phyloP scores from a whole-genome alignment of 805 yeast species.

The Monosporozyma unispora region DNA sequence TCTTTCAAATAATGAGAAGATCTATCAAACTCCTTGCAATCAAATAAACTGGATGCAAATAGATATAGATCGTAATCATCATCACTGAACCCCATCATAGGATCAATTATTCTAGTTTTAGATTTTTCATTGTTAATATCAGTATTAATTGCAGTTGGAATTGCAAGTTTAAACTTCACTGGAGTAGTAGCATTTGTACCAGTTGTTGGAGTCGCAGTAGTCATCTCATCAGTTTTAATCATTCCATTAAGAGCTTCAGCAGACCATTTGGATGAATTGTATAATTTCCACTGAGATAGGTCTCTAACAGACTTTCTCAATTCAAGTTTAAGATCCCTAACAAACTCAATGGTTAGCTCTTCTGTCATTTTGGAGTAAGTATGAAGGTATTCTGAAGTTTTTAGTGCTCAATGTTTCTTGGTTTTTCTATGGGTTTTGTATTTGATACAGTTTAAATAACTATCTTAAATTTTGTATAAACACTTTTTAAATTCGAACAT shows the following conservation, averaged over 20 bases:
- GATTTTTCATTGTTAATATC: conserved; percentile 6
- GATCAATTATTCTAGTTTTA: conserved; percentile 2
- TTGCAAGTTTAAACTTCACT: conserved; percentile 5
- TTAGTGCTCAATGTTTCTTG: not conserved
- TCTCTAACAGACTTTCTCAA: conserved; percentile 33
- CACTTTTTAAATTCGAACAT: not conserved
- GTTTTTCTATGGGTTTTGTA: not conserved
- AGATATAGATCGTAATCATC: conserved; percentile 39
- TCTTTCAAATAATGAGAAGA: conserved; percentile 51
- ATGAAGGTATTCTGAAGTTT: not conserved
- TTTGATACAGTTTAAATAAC: not conserved
- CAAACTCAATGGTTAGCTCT: conserved; percentile 8
- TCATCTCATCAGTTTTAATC: conserved; percentile 6
- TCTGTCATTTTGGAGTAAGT: not conserved
- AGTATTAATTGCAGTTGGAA: conserved; percentile 5
- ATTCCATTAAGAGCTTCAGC: conserved; percentile 73
- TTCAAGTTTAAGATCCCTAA: conserved; percentile 6
- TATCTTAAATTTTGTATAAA: not conserved
- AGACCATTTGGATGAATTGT: conserved; percentile 73
- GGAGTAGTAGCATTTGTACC: conserved; percentile 19
- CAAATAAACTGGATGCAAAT: conserved; percentile 67
- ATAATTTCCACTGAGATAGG: conserved; percentile 49
- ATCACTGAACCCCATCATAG: conserved; percentile 11
- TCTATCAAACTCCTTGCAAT: conserved; percentile 76
- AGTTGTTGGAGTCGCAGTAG: not conserved